Evolutionary conservation across 2,329 filamentous ascomycete species (phyloP).

Genomic region (Stagonosporopsis cucurbitacearum): DNA sequence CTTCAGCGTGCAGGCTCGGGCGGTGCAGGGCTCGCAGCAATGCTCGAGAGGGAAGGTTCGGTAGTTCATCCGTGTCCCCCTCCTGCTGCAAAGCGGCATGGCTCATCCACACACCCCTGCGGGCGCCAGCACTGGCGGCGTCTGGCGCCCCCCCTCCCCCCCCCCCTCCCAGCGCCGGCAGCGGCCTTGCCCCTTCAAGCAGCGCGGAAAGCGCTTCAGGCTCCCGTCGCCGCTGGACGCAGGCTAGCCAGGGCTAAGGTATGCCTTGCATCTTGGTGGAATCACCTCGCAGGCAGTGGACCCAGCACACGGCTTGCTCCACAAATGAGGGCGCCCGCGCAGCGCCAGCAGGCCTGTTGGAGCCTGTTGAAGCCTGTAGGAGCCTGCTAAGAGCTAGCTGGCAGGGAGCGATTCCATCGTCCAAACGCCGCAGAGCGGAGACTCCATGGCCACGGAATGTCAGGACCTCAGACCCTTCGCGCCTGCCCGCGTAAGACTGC

Average conservation of each 20-base stretch:
- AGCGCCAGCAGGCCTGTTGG: conserved; percentile 11
- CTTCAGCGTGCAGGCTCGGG: no score
- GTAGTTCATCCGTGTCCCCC: conserved; percentile 5
- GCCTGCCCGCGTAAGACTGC: conserved; percentile 13
- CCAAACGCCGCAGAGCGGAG: conserved; percentile 18
- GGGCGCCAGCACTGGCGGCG: background rate
- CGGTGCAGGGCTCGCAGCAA: background rate
- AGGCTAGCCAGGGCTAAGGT: conserved; percentile 10
- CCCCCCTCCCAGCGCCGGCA: no score
- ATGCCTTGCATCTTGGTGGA: conserved; percentile 18
- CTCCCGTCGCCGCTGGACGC: conserved; percentile 12
- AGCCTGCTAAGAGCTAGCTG: conserved; percentile 10
- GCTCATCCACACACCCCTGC: conserved; percentile 2
- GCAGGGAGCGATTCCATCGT: conserved; percentile 15
- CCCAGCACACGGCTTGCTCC: conserved; percentile 17
- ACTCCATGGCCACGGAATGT: conserved; percentile 15
- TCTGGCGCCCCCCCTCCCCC: no score
- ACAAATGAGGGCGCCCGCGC: conserved; percentile 18
- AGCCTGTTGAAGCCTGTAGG: conserved; percentile 5
- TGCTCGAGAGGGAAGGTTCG: conserved; percentile 11
- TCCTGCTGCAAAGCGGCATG: background rate
- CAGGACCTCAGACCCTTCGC: conserved; percentile 9
- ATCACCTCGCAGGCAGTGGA: conserved; percentile 17
- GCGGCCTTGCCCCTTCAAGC: background rate
- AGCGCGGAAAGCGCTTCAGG: conserved; percentile 12